A percentile compares a stretch with the other conserved stretches of the same genome.
Evolutionary conservation across 192 early-diverging fungal genomes (phyloP).

Genomic region (Phycomyces blakesleeanus): DNA sequence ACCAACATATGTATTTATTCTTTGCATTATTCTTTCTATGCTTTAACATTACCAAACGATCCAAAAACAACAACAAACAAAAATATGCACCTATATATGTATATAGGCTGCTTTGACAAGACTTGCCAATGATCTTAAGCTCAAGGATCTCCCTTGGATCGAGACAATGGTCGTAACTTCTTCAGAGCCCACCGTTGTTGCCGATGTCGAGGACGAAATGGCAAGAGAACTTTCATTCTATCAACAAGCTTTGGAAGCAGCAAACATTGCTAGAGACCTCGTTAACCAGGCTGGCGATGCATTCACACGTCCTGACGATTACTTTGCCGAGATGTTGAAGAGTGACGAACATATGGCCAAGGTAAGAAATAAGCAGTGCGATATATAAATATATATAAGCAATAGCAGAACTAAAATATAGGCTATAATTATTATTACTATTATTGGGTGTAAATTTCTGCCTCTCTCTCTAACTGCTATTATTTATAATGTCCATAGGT

Average conservation of each 20-base stretch:
- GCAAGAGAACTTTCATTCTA: slow-evolving; percentile 93
- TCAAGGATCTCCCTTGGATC: slow-evolving; percentile 65
- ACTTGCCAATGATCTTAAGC: slow-evolving; percentile 55
- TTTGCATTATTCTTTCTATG: too few species aligned
- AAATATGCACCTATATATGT: neutral
- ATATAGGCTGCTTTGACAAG: slow-evolving; percentile 54
- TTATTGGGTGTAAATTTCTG: too few species aligned
- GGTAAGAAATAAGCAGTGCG: too few species aligned
- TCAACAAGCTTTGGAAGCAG: slow-evolving; percentile 84
- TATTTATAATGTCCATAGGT: slow-evolving; percentile 40
- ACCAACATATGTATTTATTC: too few species aligned
- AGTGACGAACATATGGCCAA: slow-evolving; percentile 90
- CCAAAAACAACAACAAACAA: too few species aligned
- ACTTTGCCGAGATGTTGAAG: slow-evolving; percentile 99
- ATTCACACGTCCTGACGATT: slow-evolving; percentile 87
- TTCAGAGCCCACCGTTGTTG: slow-evolving; percentile 42
- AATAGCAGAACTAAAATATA: too few species aligned
- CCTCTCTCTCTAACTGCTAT: too few species aligned
- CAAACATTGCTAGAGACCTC: slow-evolving; percentile 57
- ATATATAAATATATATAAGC: too few species aligned
- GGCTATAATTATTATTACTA: too few species aligned
- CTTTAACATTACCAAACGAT: too few species aligned
- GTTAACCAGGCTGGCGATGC: slow-evolving; percentile 63
- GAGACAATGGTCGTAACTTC: slow-evolving; percentile 66
- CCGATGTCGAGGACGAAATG: slow-evolving; percentile 81